Conservation (phyloP, 2,329 filamentous ascomycete species). For the Aspergillus brunneoviolaceus region DNA sequence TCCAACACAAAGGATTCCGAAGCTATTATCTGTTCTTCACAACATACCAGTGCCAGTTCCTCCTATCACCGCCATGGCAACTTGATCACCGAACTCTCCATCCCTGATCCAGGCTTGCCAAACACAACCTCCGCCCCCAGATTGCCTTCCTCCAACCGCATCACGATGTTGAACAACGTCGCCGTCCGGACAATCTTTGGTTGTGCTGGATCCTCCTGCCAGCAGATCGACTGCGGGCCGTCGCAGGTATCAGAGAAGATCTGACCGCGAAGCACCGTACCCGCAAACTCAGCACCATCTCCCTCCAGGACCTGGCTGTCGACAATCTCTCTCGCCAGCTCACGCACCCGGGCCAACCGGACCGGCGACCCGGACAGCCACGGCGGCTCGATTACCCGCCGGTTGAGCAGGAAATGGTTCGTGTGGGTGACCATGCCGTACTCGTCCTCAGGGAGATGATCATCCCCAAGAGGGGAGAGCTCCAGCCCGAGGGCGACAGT, state of each 20-base stretch:
- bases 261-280: slow-evolving; percentile 25
- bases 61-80: slow-evolving; percentile 25
- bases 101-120: slow-evolving; percentile 29
- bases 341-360: slow-evolving; percentile 27
- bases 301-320: slow-evolving; percentile 17
- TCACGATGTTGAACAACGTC: slow-evolving; percentile 41
- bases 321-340: slow-evolving; percentile 28
- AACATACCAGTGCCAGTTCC: too few relatives aligned
- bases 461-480: slow-evolving; percentile 30
- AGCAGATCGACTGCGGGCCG: slow-evolving; percentile 38
- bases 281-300: slow-evolving; percentile 20
- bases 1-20: not conserved
- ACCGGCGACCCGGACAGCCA: slow-evolving; percentile 36
- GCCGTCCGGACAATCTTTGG: slow-evolving; percentile 30
- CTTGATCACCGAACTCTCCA: slow-evolving; percentile 26
- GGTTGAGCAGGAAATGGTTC: slow-evolving; percentile 45
- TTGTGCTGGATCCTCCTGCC: slow-evolving; percentile 28
- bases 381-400: slow-evolving; percentile 32
- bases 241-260: slow-evolving; percentile 41
- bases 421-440: slow-evolving; percentile 43
- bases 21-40: too few relatives aligned
- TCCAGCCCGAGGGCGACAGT: slow-evolving; percentile 29
- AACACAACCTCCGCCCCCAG: slow-evolving; percentile 36
- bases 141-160: slow-evolving; percentile 28
- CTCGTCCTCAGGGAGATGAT: slow-evolving; percentile 36